A percentile compares a stretch with the other conserved stretches of the same genome.
These are phyloP conservation scores for Uromyces viciae-fabae DNA, from an alignment of 1,284 basidiomycete species.

Conservation along the genomic window DNA sequence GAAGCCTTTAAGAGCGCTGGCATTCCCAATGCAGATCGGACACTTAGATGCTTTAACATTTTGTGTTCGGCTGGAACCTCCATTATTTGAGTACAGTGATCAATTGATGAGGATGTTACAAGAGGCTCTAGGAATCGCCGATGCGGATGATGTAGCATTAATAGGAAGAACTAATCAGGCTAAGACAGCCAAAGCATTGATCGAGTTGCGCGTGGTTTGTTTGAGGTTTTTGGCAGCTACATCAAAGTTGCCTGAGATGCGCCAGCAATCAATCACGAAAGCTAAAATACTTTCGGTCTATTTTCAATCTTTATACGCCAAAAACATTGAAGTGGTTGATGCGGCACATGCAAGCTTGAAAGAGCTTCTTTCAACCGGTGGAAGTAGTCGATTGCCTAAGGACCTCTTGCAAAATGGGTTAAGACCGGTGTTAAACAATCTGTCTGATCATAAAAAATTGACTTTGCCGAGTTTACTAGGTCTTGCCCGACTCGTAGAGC, in stretches of 20 bases:
- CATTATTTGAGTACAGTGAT: slow-evolving; percentile 64
- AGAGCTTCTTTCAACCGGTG: slow-evolving; percentile 68
- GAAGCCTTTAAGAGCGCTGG: slow-evolving; percentile 92
- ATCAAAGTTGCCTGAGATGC: slow-evolving; percentile 87
- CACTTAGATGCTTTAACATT: slow-evolving; percentile 97
- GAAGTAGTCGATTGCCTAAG: slow-evolving; percentile 85
- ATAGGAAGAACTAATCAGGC: slow-evolving; percentile 68
- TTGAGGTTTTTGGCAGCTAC: slow-evolving; percentile 88
- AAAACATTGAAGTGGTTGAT: slow-evolving; percentile 87
- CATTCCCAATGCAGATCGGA: slow-evolving; percentile 93
- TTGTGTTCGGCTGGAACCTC: slow-evolving; percentile 60
- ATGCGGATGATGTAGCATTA: slow-evolving; percentile 84
- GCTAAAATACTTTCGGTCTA: slow-evolving; percentile 74
- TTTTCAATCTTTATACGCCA: slow-evolving; percentile 97
- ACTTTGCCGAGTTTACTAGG: slow-evolving; percentile 94
- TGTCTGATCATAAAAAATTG: slow-evolving; percentile 90
- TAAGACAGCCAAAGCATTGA: slow-evolving; percentile 77
- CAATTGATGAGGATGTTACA: slow-evolving; percentile 87
- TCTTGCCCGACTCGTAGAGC: slow-evolving; percentile 85
- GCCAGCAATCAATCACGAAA: slow-evolving; percentile 50
- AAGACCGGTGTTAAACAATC: slow-evolving; percentile 93
- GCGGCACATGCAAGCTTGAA: slow-evolving; percentile 90
- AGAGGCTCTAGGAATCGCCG: slow-evolving; percentile 89
- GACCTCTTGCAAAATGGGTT: slow-evolving; percentile 92
- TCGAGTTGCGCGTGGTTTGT: slow-evolving; percentile 89